Evolutionary conservation across 169 alveolate species (phyloP).

Genomic region (Cryptosporidium sp.): DNA sequence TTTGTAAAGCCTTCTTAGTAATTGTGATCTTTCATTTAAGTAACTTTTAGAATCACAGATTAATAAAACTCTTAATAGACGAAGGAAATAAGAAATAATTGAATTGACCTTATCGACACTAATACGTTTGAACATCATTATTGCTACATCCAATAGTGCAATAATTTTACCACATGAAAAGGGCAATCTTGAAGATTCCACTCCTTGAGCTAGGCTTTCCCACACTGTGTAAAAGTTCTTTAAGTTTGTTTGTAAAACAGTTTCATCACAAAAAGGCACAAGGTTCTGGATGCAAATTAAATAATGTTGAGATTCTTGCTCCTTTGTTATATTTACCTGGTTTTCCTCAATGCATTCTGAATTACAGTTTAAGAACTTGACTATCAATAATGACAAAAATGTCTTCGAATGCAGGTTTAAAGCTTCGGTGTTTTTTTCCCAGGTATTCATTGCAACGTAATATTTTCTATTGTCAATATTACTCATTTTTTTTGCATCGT

Average conservation of each 20-base stretch:
- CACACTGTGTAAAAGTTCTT: constrained; percentile 36
- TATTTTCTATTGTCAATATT: constrained; percentile 50
- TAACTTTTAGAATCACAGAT: neutral
- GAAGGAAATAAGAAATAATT: neutral
- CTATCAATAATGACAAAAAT: constrained; percentile 34
- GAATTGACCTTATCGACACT: constrained; percentile 13
- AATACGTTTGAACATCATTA: constrained; percentile 33
- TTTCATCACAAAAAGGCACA: constrained; percentile 44
- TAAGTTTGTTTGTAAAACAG: constrained; percentile 18
- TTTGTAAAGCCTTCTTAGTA: constrained; percentile 34
- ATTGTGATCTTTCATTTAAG: constrained; percentile 6
- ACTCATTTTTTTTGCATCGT: constrained; percentile 50
- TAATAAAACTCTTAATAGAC: constrained; percentile 18
- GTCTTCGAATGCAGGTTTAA: constrained; percentile 7
- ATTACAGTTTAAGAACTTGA: constrained; percentile 36
- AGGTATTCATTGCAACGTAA: constrained; percentile 9
- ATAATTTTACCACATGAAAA: constrained; percentile 26
- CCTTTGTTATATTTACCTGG: neutral
- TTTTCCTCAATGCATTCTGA: neutral
- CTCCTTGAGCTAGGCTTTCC: constrained; percentile 53
- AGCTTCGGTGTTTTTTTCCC: constrained; percentile 25
- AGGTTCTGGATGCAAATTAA: constrained; percentile 49
- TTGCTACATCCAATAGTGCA: constrained; percentile 67
- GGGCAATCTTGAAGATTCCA: constrained; percentile 45
- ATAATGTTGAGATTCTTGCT: constrained; percentile 47